Conservation (phyloP, 352 stramenopile genomes). For the Phytophthora melonis region DNA sequence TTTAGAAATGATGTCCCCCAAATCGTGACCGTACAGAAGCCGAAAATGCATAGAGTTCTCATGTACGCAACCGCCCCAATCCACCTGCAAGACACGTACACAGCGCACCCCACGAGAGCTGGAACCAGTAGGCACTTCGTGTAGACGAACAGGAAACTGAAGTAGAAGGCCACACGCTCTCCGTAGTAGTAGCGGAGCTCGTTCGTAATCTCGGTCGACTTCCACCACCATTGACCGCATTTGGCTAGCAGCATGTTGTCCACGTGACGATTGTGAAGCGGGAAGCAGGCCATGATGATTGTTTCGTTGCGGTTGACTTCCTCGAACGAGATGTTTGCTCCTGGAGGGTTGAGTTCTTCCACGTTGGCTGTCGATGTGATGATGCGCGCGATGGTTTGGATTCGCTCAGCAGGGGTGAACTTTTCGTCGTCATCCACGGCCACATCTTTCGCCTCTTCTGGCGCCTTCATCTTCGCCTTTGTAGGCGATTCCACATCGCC, state of each 20-base stretch:
- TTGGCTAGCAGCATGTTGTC: slow-evolving; percentile 78
- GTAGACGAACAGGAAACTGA: slow-evolving; percentile 88
- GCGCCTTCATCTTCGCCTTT: slow-evolving; percentile 11
- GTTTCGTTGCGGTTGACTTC: slow-evolving; percentile 78
- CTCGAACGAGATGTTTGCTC: slow-evolving; percentile 80
- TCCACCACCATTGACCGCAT: slow-evolving; percentile 77
- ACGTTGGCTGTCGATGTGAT: slow-evolving; percentile 80
- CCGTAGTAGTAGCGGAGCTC: slow-evolving; percentile 89
- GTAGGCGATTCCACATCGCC: slow-evolving; percentile 48
- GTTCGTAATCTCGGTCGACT: slow-evolving; percentile 84
- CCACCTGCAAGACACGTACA: slow-evolving; percentile 83
- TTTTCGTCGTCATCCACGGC: slow-evolving; percentile 67
- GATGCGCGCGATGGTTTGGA: slow-evolving; percentile 89
- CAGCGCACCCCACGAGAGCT: slow-evolving; percentile 57
- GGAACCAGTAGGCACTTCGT: slow-evolving; percentile 81
- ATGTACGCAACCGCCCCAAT: slow-evolving; percentile 81
- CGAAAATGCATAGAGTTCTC: slow-evolving; percentile 81
- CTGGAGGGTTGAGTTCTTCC: slow-evolving; percentile 80
- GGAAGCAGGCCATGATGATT: slow-evolving; percentile 83
- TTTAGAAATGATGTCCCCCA: slow-evolving; percentile 87
- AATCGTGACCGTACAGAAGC: slow-evolving; percentile 75
- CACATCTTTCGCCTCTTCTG: slow-evolving; percentile 36
- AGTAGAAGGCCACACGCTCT: slow-evolving; percentile 88
- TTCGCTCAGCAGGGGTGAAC: slow-evolving; percentile 84
- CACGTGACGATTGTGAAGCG: slow-evolving; percentile 85